phyloP scores from a whole-genome alignment of 495 filamentous ascomycete species.

The Cairneyella variabilis region DNA sequence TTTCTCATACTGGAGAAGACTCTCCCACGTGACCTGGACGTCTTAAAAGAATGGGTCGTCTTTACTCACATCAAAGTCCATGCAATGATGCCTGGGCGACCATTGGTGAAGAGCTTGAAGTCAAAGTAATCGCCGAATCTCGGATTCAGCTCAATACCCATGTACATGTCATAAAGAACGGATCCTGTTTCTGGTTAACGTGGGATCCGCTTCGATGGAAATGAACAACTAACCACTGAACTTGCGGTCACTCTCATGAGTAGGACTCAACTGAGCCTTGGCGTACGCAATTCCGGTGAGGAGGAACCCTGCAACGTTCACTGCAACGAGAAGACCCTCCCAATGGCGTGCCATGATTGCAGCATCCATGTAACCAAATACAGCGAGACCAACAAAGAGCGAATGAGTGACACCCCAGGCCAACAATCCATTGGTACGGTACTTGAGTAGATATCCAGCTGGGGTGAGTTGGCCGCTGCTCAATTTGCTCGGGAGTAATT shows the following conservation, averaged over 20 bases:
- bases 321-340: conserved; percentile 35
- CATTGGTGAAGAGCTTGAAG: conserved; percentile 48
- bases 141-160: conserved; percentile 47
- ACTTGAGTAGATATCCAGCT: conserved; percentile 21
- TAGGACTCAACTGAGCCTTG: conserved; percentile 38
- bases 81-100: conserved; percentile 35
- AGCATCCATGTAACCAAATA: conserved; percentile 32
- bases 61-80: conserved; percentile 34
- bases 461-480: conserved; percentile 22
- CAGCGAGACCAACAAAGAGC: conserved; percentile 22
- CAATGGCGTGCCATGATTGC: conserved; percentile 41
- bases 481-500: conserved; percentile 16
- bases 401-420: conserved; percentile 40
- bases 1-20: too few relatives aligned
- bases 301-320: conserved; percentile 38
- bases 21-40: too few relatives aligned
- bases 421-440: conserved; percentile 34
- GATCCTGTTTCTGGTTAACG: conserved; percentile 28
- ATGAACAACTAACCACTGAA: conserved; percentile 34
- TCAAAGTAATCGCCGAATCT: conserved; percentile 43
- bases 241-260: conserved; percentile 38
- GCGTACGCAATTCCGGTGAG: conserved; percentile 33
- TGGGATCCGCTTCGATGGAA: not conserved
- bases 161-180: conserved; percentile 40
- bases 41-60: too few relatives aligned